phyloP scores from a whole-genome alignment of 2,329 filamentous ascomycete genomes.

The Penicillium sp. region DNA sequence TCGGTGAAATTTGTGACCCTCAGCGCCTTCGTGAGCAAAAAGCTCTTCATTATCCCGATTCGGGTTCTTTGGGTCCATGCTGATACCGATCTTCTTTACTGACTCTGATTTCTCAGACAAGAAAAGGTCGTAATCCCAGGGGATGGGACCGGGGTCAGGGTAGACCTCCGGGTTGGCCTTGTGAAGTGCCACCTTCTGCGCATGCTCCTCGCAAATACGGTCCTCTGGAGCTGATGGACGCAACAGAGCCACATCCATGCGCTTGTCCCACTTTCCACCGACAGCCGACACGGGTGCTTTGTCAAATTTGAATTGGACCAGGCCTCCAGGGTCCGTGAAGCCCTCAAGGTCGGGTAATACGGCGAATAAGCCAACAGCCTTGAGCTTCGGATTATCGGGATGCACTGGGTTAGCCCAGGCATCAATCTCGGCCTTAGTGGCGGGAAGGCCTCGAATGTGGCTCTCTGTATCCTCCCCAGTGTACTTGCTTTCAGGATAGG shows the following conservation, averaged over 20 bases:
- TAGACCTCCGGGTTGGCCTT: conserved; percentile 51
- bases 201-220: conserved; percentile 48
- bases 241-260: conserved; percentile 60
- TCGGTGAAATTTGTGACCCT: conserved; percentile 51
- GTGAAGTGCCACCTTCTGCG: conserved; percentile 50
- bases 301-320: conserved; percentile 62
- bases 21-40: conserved; percentile 48
- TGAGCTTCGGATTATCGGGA: conserved; percentile 57
- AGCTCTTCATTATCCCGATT: conserved; percentile 54
- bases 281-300: conserved; percentile 56
- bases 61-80: conserved; percentile 55
- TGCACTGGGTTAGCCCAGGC: conserved; percentile 63
- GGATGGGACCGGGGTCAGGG: conserved; percentile 53
- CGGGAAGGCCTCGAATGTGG: conserved; percentile 54
- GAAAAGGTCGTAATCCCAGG: conserved; percentile 62
- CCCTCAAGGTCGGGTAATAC: conserved; percentile 62
- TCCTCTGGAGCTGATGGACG: conserved; percentile 54
- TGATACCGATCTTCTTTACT: conserved; percentile 55
- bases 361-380: conserved; percentile 61
- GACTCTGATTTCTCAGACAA: conserved; percentile 52
- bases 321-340: conserved; percentile 59
- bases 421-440: conserved; percentile 55
- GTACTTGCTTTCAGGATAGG: conserved; percentile 62
- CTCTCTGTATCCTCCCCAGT: conserved; percentile 56
- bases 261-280: conserved; percentile 54